Evolutionary conservation across 1,284 basidiomycete genomes (phyloP).

Genomic region (Rhodotorula sp.): DNA sequence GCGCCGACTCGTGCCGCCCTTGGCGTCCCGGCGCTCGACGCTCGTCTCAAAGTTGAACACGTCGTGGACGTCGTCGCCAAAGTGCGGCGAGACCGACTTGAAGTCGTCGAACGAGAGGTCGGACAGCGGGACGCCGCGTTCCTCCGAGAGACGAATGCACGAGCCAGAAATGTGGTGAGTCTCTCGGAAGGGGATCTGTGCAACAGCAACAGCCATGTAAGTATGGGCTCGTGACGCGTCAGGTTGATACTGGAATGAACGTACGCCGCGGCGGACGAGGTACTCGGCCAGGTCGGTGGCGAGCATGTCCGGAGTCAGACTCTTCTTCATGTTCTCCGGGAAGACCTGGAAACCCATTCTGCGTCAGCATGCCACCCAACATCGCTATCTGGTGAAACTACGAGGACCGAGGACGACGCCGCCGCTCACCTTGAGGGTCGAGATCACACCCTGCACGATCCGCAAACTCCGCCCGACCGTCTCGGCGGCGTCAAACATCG

Average conservation of each 20-base stretch:
- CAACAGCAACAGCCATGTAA: neutral
- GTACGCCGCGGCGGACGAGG: slow-evolving; percentile 92
- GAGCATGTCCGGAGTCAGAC: slow-evolving; percentile 93
- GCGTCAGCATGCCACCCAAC: neutral
- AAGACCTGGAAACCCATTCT: slow-evolving; percentile 62
- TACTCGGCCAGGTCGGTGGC: slow-evolving; percentile 98
- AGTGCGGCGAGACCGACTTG: slow-evolving; percentile 70
- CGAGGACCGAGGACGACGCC: neutral
- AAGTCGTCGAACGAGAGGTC: slow-evolving; percentile 78
- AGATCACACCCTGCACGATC: slow-evolving; percentile 91
- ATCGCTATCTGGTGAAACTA: too few relatives aligned
- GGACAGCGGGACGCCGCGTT: slow-evolving; percentile 73
- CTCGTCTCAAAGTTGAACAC: slow-evolving; percentile 92
- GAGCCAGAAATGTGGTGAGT: slow-evolving; percentile 97
- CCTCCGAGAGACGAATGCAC: slow-evolving; percentile 90
- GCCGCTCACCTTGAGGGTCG: slow-evolving; percentile 71
- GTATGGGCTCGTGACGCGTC: neutral
- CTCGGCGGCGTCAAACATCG: slow-evolving; percentile 90
- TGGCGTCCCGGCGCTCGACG: slow-evolving; percentile 89
- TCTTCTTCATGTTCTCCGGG: slow-evolving; percentile 81
- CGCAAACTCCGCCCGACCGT: slow-evolving; percentile 84
- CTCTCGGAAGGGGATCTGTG: slow-evolving; percentile 83
- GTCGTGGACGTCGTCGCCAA: slow-evolving; percentile 68
- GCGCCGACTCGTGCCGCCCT: slow-evolving; percentile 82
- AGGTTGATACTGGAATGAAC: slow-evolving; percentile 46